Base-by-base conservation (phyloP, 495 filamentous ascomycete species). In the Aspergillus nidulans region DNA sequence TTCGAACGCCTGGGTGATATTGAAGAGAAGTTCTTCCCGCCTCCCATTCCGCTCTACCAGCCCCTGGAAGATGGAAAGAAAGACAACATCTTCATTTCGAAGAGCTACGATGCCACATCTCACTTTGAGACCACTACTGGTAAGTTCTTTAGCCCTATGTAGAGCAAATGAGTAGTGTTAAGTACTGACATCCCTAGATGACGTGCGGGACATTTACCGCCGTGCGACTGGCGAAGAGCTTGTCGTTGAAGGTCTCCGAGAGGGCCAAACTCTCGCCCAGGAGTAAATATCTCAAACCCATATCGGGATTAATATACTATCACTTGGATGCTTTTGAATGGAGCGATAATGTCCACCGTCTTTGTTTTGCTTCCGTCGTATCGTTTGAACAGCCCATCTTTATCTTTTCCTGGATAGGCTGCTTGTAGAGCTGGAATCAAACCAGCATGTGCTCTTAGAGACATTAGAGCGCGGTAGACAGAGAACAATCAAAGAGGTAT, bases 11-110 rank as follows among this genome's bases (percentile, higher is more conserved):
- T 99, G 23, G 94, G 95, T 56, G 82, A 81, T 59, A 94, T 96
- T 57, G 91, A 97, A 73, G 95, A 97, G 81, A 94, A 91, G 73
- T 97, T 97, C 77, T 91, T 96, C 89, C 88, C 89, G 41, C 75
- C 89, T 10, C 86, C 92, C 7, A 95, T 96, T 57, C 91, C 92
- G 6, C 77, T 99, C 40, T 97, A 96, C 69, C 91, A 96, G 76
- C 94, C 94, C 32, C 66, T 95, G 48, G 89, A 90, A 68, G 86
- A 87, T 64, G 95, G 95, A 53, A 80, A 78, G 52, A 88, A 86
- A 58, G 91, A 96, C 74, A 89, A 90, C 69, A 88, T 99, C 70
- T 99, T 91, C 77, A 92, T 99, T 66, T 95, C 91, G 62, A 95
- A 92, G 81, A 96, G 91, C 77, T 99, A 99, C 71, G 94, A 99